A percentile compares a stretch with the other conserved stretches of the same genome.
Conservation (phyloP, 148 eudicot genomes). For the Chenopodium berlandieri region DNA sequence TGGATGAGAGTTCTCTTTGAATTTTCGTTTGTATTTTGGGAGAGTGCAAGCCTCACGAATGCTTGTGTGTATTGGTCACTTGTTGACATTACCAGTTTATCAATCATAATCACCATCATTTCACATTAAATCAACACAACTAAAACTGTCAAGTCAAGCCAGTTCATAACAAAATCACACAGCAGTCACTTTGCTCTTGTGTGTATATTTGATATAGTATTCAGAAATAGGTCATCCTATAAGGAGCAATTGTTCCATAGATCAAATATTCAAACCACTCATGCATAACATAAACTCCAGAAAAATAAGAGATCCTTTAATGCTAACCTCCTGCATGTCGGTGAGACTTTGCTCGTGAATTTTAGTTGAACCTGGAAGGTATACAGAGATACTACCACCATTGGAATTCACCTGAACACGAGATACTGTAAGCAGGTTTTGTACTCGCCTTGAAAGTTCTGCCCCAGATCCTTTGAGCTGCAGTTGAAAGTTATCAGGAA, state of each 20-base stretch:
- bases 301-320: not conserved
- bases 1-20: no score
- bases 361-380: constrained; percentile 83
- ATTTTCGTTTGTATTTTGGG: no score
- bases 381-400: constrained; percentile 58
- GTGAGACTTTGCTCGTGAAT: constrained; percentile 83
- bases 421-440: constrained; percentile 74
- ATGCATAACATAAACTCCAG: not conserved
- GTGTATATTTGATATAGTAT: not conserved
- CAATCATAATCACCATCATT: no score
- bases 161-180: no score
- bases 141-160: no score
- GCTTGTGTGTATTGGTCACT: no score
- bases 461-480: constrained; percentile 97
- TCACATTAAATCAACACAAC: no score
- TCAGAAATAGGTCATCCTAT: not conserved
- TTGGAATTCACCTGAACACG: constrained; percentile 74
- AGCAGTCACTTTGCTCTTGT: not conserved
- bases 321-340: constrained; percentile 93
- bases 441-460: constrained; percentile 97
- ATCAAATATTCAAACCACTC: not conserved
- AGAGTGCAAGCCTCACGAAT: no score
- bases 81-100: no score
- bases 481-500: constrained; percentile 34
- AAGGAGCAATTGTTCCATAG: not conserved